Base-by-base conservation (phyloP, 2,329 filamentous ascomycete genomes). In the Exophiala viscosa region DNA sequence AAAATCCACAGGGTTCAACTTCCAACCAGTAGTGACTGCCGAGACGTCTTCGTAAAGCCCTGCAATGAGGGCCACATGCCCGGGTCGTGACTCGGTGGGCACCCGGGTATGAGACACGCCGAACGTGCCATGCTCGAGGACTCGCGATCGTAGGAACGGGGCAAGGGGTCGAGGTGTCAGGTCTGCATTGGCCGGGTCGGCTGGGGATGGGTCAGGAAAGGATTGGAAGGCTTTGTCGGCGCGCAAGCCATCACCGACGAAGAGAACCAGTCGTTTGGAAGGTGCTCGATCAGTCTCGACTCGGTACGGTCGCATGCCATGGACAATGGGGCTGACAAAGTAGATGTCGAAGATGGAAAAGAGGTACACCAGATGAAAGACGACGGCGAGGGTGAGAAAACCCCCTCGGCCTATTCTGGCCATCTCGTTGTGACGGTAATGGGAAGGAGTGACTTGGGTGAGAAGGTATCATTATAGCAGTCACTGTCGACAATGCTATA, bases 261-360 rank as follows among this genome's bases (percentile, higher is more conserved):
- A 95, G 23, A 99, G 81, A 44, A 99, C 87, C 52, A 99, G 79
- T 58, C 93, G 84, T 70, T 93, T 89, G 4, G 95, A 92, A 1
- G 93, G 93, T 17, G 91, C 82, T 45, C 70, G 70, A 46, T 74
- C 72, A 38, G 72, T 62, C 54, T 90, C 82, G 34, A 95, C 77
- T 41, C 77, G 74, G 71, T 90, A 91, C 55, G 90, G 81, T 65
- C 81, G 83, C 93, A 99, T 99, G 67, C 93, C 93, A 75, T 86
- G 88, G 49, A 97, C 93, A 63, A 99, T 93, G 17, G 93, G 93
- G 69, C 90, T 96, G 67, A 96, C 90, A 68, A 99, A 99, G 73
- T 99, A 97, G 60, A 97, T 93, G 70, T 96, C 91, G 73, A 99
- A 99, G 66, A 97, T 97, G 55, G 90, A 96, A 68, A 86, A 88